Conservation (phyloP, 306 rosid species). For the Cicer cuneatum region DNA sequence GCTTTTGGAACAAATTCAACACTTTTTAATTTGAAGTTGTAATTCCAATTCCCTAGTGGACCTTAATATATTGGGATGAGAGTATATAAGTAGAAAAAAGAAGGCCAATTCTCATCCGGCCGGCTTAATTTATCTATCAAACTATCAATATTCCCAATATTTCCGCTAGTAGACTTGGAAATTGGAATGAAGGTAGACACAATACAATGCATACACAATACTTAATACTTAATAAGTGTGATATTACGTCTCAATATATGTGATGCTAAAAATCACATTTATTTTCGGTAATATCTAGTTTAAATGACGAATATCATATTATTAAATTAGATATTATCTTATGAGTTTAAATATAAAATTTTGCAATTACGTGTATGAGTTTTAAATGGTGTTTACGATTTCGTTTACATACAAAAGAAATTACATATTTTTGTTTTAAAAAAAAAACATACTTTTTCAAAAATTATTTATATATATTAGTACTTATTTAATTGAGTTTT, state of each 20-base stretch:
- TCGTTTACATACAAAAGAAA: no score
- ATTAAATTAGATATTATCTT: no score
- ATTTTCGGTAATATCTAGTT: no score
- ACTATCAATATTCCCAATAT: conserved; percentile 22
- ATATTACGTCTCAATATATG: not conserved
- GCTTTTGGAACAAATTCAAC: conserved; percentile 29
- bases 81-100: not conserved
- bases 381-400: no score
- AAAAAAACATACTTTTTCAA: no score
- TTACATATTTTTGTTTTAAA: no score
- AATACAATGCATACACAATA: not conserved
- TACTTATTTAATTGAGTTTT: no score
- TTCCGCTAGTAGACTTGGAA: not conserved
- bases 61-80: not conserved
- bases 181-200: not conserved
- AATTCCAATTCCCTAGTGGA: conserved; percentile 22
- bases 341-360: no score
- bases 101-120: conserved; percentile 30
- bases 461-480: no score
- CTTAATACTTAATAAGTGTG: not conserved
- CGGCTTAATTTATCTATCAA: conserved; percentile 9
- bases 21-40: conserved; percentile 1
- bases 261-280: no score
- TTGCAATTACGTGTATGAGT: no score
- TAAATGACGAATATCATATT: no score